phyloP scores from a whole-genome alignment of 2,329 filamentous ascomycete species.

The Colletotrichum spaethianum region DNA sequence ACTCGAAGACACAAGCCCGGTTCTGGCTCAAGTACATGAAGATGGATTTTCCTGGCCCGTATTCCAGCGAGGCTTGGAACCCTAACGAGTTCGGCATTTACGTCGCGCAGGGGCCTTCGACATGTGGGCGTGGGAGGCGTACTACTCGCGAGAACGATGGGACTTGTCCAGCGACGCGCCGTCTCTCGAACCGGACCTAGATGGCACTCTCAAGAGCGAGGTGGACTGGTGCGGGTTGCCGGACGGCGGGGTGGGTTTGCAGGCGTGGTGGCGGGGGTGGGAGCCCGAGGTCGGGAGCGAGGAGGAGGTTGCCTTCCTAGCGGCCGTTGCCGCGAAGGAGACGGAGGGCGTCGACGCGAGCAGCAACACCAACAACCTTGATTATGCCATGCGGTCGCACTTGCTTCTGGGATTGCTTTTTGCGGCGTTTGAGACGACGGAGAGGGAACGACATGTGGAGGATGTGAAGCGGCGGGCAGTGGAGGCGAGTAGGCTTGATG shows the following conservation, averaged over 20 bases:
- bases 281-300: conserved; percentile 42
- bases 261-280: conserved; percentile 33
- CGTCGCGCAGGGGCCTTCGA: conserved; percentile 16
- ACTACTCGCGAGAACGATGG: conserved; percentile 28
- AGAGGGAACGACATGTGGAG: neutral
- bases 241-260: conserved; percentile 15
- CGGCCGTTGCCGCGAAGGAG: conserved; percentile 39
- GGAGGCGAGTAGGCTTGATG: conserved; percentile 10
- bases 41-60: neutral
- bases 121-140: conserved; percentile 19
- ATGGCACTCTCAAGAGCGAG: conserved; percentile 30
- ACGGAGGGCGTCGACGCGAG: conserved; percentile 25
- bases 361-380: conserved; percentile 1
- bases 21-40: conserved; percentile 36
- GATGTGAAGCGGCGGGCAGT: conserved; percentile 18
- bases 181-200: conserved; percentile 28
- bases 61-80: neutral
- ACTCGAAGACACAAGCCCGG: conserved; percentile 28
- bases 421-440: conserved; percentile 24
- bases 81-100: conserved; percentile 11
- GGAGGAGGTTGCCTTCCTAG: conserved; percentile 42
- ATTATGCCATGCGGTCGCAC: conserved; percentile 41
- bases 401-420: conserved; percentile 39
- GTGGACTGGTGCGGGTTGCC: conserved; percentile 35
- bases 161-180: conserved; percentile 5